A percentile compares a stretch with the other conserved stretches of the same genome.
phyloP scores from a whole-genome alignment of 2,329 filamentous ascomycete genomes.

The Waltergamsia citrina region DNA sequence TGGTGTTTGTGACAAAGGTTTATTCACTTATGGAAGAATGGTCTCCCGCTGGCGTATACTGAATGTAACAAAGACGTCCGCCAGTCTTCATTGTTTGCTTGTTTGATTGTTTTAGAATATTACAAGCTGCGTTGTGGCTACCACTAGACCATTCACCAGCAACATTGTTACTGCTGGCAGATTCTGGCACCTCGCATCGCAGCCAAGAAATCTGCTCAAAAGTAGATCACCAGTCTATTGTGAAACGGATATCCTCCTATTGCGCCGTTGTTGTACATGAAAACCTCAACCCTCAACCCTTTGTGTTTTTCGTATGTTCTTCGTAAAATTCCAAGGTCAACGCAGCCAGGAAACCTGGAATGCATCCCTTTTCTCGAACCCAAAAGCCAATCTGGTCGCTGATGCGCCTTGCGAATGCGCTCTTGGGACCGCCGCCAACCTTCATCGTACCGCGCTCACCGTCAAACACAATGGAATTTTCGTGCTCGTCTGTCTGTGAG shows the following conservation, averaged over 20 bases:
- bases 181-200: no score
- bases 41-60: no score
- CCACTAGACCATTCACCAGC: no score
- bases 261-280: neutral
- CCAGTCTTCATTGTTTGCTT: no score
- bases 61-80: no score
- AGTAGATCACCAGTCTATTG: no score
- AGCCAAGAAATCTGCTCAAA: no score
- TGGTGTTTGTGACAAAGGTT: no score
- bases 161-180: no score
- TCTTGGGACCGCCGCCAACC: conserved; percentile 81
- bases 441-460: conserved; percentile 97
- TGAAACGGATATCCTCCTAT: neutral
- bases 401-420: conserved; percentile 78
- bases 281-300: neutral
- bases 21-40: no score
- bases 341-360: conserved; percentile 86
- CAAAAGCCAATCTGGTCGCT: conserved; percentile 85
- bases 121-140: no score
- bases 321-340: conserved; percentile 92
- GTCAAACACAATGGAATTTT: conserved; percentile 75
- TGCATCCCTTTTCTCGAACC: conserved; percentile 88
- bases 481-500: conserved; percentile 56
- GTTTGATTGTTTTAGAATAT: no score
- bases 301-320: conserved; percentile 29